Evolutionary conservation across 805 yeast genomes (phyloP), one percentile per base, ranked within the genome.

Genomic region (Teunomyces funiuensis): DNA sequence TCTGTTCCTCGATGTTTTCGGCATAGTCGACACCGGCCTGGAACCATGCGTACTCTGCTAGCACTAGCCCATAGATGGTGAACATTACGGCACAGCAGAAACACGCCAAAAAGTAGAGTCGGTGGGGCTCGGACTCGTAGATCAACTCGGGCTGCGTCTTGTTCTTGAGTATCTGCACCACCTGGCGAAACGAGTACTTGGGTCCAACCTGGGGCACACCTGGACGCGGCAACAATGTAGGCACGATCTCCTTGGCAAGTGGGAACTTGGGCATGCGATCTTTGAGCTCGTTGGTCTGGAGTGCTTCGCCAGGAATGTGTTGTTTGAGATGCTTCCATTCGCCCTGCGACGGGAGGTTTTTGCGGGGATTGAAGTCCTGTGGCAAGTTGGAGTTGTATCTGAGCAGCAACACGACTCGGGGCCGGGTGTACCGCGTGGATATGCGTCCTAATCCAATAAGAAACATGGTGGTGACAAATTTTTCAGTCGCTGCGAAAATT

Each of bases 41-140:
- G 42, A 70, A 73, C 44, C 70, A 58, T 0, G 82, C 77, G 69
- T 76, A 74, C 45, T 83, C 88, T 5, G 74, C 56, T 45, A 82
- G 70, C 3, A 76, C 79, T 36, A 83, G 58, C 5, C 85, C 86
- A 58, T 87, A 87, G n/a, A 83, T 71, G 2, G 84, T 69, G 51
- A 84, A 78, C 8, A 83, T 80, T 28, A 85, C 64, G 0, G 89
- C 87, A 54, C 83, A 72, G 33, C 86, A 79, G 46, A 82, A 79
- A 56, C 86, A 77, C 15, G 80, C 75, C 8, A 85, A 65, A 58
- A 86, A 87, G 60, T 86, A 88, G 23, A 85, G 68, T 42, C 85
- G 69, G 57, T 88, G 95, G 0, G 93, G 86, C 61, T 88, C 95
- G 18, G 89, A 80, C 67, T 86, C 91, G 61, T 87, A 88, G 33